Conservation (phyloP, 495 filamentous ascomycete species). For the Cercophora samala region DNA sequence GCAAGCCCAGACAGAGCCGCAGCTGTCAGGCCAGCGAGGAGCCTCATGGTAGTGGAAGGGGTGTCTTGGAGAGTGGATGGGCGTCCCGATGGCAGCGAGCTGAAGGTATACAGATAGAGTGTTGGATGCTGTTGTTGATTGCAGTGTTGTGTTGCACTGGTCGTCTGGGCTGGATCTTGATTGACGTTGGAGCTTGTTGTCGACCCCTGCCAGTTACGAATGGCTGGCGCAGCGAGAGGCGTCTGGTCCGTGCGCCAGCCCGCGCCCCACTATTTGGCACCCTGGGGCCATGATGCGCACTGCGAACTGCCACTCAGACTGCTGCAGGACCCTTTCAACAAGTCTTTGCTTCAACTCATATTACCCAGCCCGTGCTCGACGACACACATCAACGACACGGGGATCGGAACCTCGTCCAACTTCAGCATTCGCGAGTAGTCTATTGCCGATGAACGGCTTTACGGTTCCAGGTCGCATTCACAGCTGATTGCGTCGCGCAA, state of each 20-base stretch:
- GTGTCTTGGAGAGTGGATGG: not conserved
- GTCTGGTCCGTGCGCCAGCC: not conserved
- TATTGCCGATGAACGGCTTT: not conserved
- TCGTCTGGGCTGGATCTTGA: not conserved
- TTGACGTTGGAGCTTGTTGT: slow-evolving; percentile 5
- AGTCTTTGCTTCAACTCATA: not conserved
- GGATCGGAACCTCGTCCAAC: not conserved
- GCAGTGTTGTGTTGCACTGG: no score
- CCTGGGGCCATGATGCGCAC: not conserved
- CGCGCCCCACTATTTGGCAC: not conserved
- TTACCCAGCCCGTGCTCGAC: not conserved
- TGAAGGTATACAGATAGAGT: not conserved
- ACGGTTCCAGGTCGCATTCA: not conserved
- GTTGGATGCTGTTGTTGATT: not conserved
- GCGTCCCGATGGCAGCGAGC: not conserved
- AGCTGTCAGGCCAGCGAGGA: slow-evolving; percentile 25
- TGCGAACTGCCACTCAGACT: not conserved
- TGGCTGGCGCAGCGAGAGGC: slow-evolving; percentile 4
- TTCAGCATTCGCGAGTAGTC: not conserved
- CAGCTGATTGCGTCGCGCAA: not conserved
- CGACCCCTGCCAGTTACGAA: slow-evolving; percentile 9
- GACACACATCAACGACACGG: not conserved
- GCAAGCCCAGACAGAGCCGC: slow-evolving; percentile 32
- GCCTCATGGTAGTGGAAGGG: slow-evolving; percentile 28
- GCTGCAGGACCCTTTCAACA: not conserved